A percentile compares a stretch with the other conserved stretches of the same genome.
Evolutionary conservation across 768 basidiomycete genomes (phyloP).

Genomic region (Cyclocybe cylindracea): DNA sequence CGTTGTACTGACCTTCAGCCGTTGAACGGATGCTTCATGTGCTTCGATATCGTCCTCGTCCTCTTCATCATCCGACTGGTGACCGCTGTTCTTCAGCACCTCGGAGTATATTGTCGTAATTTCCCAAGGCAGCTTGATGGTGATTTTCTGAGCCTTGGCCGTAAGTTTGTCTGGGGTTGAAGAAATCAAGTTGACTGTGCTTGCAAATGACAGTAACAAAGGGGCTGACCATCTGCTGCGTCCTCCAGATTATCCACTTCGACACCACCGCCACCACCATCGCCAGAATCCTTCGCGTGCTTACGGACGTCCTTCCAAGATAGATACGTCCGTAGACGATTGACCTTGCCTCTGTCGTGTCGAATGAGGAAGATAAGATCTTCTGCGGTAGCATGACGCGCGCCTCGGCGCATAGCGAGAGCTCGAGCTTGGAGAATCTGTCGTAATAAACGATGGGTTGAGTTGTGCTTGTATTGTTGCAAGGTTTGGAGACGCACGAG

Average conservation of each 20-base stretch:
- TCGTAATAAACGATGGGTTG: conserved; percentile 4
- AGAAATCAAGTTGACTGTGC: neutral
- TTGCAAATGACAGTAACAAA: neutral
- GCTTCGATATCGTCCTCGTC: conserved; percentile 97
- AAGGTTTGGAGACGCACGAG: conserved; percentile 50
- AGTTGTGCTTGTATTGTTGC: neutral
- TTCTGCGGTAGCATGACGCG: conserved; percentile 86
- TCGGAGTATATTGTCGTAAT: conserved; percentile 91
- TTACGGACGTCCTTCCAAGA: conserved; percentile 98
- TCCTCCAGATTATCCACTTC: conserved; percentile 87
- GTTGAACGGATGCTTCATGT: conserved; percentile 89
- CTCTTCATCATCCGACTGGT: conserved; percentile 92
- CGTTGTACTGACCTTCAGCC: conserved; percentile 58
- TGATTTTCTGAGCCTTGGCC: conserved; percentile 88
- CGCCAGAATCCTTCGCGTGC: conserved; percentile 88
- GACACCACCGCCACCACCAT: conserved; percentile 76
- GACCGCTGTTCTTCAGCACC: conserved; percentile 70
- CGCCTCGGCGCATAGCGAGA: conserved; percentile 78
- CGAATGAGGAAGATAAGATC: conserved; percentile 97
- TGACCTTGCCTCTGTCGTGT: conserved; percentile 92
- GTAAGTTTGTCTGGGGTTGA: conserved; percentile 65
- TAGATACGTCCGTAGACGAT: conserved; percentile 88
- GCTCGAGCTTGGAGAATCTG: conserved; percentile 90
- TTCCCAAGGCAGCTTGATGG: conserved; percentile 96
- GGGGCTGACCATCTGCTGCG: conserved; percentile 68